Conservation (phyloP, 768 basidiomycete species). For the Boletus vinaceobasis region DNA sequence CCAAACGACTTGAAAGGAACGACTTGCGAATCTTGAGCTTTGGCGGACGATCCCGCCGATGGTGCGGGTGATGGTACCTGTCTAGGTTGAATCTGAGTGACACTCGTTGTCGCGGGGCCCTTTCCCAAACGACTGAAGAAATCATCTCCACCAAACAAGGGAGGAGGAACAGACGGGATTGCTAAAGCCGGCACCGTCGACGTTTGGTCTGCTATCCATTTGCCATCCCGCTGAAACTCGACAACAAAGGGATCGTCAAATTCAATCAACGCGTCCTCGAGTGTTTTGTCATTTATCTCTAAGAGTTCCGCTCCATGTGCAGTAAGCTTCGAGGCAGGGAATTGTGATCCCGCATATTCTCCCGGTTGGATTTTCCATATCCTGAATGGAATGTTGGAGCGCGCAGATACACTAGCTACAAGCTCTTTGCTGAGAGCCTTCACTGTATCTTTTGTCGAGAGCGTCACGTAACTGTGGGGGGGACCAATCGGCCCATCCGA, state of each 20-base stretch:
- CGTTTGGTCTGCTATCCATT: constrained; percentile 52
- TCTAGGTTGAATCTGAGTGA: constrained; percentile 24
- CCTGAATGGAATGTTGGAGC: constrained; percentile 42
- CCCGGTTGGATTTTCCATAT: constrained; percentile 58
- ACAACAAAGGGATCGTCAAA: constrained; percentile 70
- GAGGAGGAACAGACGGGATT: constrained; percentile 34
- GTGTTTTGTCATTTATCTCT: constrained; percentile 40
- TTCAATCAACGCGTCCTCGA: constrained; percentile 58
- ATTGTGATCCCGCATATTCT: constrained; percentile 31
- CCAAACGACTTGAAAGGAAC: constrained; percentile 32
- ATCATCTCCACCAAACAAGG: constrained; percentile 53
- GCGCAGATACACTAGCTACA: constrained; percentile 35
- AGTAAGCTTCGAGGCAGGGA: constrained; percentile 27
- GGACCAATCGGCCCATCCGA: constrained; percentile 28
- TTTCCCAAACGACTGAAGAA: constrained; percentile 52
- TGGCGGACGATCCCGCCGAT: constrained; percentile 21
- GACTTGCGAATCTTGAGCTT: constrained; percentile 24
- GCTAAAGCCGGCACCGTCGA: constrained; percentile 2
- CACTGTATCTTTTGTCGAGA: constrained; percentile 53
- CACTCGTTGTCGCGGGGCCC: constrained; percentile 17
- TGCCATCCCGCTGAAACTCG: constrained; percentile 61
- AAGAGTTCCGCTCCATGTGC: constrained; percentile 39
- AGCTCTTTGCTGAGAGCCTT: constrained; percentile 40
- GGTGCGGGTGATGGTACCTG: constrained; percentile 21
- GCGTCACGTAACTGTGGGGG: constrained; percentile 37